Conservation (phyloP, 257 asterid genomes). For the Nicotiana otophora region DNA sequence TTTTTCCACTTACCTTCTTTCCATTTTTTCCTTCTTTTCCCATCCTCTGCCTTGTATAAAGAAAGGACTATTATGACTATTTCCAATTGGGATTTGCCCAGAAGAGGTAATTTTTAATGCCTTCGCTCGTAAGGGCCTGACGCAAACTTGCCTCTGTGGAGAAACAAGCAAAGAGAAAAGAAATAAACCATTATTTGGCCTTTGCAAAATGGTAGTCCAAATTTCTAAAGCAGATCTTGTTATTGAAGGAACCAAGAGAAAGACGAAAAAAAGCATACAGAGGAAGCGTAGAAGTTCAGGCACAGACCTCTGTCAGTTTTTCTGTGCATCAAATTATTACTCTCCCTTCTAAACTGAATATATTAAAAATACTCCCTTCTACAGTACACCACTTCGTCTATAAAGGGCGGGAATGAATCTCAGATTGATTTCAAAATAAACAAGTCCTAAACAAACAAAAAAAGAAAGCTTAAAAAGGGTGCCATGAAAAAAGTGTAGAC, state of each 20-base stretch:
- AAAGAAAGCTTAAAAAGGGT: constrained; percentile 4
- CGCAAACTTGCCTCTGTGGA: too few relatives aligned
- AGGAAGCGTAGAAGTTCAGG: background rate
- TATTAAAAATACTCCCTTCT: background rate
- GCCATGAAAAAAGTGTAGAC: background rate
- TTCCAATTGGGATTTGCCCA: too few relatives aligned
- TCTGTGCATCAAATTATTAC: background rate
- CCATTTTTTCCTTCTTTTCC: too few relatives aligned
- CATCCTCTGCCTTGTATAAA: too few relatives aligned
- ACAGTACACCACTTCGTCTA: background rate
- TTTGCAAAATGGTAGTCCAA: too few relatives aligned
- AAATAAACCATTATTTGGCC: too few relatives aligned
- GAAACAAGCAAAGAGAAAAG: too few relatives aligned
- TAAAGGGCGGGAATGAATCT: constrained; percentile 42
- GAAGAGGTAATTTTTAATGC: too few relatives aligned
- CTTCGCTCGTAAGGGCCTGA: too few relatives aligned
- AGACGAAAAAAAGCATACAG: background rate
- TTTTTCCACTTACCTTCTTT: too few relatives aligned
- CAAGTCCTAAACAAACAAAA: background rate
- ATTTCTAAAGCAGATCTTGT: background rate
- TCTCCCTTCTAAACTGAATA: background rate
- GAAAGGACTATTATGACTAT: too few relatives aligned
- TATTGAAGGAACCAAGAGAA: background rate
- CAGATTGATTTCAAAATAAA: constrained; percentile 28
- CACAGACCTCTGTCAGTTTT: background rate